Evolutionary conservation across 1,139 yeast species (phyloP), one percentile per base, ranked within the genome.

Genomic region (Trichomonascaceae sp.): DNA sequence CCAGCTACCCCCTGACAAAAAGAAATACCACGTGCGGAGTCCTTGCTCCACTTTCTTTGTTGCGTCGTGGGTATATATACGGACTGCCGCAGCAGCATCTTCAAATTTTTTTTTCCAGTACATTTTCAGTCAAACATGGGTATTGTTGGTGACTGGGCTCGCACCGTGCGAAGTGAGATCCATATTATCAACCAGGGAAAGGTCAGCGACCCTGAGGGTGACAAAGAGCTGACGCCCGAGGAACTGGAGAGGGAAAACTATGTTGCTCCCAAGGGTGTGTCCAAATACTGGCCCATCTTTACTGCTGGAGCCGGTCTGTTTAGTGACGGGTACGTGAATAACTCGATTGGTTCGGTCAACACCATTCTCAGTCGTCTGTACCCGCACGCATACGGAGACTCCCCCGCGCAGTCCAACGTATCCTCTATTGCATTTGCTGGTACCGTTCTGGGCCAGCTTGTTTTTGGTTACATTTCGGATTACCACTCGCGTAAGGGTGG

Each of bases 371-470:
- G 65, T 13, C 59, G 53, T 3, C 62, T 85, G 27, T 85, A 85
- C 52, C 84, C 84, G 11, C 55, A 54, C 0, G 70, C 69, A 47
- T 76, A 77, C 51, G 56, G 71, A 3, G 49, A 67, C 9, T 78
- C 92, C 0, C 56, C 59, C 33, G 93, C 94, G 17, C 71, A 79
- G 37, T 67, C 74, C 41, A 82, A 84, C 50, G 80, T 85, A 36
- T 68, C 92, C 0, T 74, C 94, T n/a, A 79, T 85, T 51, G 93
- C 85, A 0, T 85, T 85, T 52, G 94, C 70, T 9, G 96, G 96
- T 47, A 84, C 87, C 3, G 92, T 85, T 33, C 68, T 80, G n/a
- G 96, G 96, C 29, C 87, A 76, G 62, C 65, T 85, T 35, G 36
- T 65, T 2, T 84, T 85, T 56, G 96, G 95, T 32, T 75, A 73